phyloP scores from a whole-genome alignment of 1,139 yeast genomes.

The Protomyces lactucae-debilis region DNA sequence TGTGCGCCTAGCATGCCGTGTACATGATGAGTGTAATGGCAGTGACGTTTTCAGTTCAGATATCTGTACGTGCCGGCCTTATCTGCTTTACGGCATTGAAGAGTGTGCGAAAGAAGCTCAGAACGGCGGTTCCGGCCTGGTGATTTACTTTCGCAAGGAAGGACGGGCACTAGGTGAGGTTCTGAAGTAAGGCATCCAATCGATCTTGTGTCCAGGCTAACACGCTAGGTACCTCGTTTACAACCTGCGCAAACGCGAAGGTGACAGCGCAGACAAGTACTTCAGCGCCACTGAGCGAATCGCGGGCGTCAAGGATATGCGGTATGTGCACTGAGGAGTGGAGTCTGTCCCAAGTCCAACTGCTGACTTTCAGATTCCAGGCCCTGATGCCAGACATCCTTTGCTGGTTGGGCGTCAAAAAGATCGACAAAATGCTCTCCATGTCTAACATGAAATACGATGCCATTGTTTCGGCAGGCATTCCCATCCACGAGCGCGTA shows the following conservation, averaged over 20 bases:
- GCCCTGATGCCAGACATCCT: conserved; percentile 63
- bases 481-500: conserved; percentile 52
- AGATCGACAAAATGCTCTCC: conserved; percentile 45
- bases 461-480: conserved; percentile 59
- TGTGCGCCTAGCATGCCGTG: conserved; percentile 50
- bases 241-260: conserved; percentile 61
- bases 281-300: conserved; percentile 53
- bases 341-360: no score
- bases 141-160: conserved; percentile 58
- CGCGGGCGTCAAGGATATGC: conserved; percentile 33
- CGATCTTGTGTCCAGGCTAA: not conserved
- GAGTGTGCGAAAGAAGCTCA: conserved; percentile 64
- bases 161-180: conserved; percentile 64
- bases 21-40: conserved; percentile 58
- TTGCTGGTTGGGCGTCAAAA: conserved; percentile 57
- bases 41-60: conserved; percentile 58
- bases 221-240: conserved; percentile 51
- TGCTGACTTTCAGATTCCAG: conserved; percentile 61
- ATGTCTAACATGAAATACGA: conserved; percentile 53
- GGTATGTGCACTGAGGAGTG: conserved; percentile 51
- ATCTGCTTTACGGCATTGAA: conserved; percentile 55
- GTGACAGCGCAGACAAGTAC: conserved; percentile 60
- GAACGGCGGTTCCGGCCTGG: conserved; percentile 56
- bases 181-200: conserved; percentile 3
- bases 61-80: conserved; percentile 62